These are phyloP conservation scores for Isabelozyma heimii DNA, from an alignment of 805 yeast species.

Conservation along the genomic window DNA sequence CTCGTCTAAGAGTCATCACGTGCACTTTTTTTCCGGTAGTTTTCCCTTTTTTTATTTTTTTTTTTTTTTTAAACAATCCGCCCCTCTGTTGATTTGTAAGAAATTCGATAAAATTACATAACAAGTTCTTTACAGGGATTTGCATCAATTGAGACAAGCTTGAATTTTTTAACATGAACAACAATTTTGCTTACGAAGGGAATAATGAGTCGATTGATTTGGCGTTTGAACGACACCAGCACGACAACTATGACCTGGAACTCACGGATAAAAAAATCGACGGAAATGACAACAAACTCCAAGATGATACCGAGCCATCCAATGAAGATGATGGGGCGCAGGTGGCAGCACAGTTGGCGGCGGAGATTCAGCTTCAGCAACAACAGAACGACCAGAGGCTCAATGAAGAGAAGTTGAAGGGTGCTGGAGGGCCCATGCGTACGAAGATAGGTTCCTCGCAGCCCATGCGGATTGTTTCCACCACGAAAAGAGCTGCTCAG, in stretches of 20 bases:
- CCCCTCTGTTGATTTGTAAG: constrained; percentile 10
- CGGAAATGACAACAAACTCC: not conserved
- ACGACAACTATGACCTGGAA: constrained; percentile 11
- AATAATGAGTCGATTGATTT: constrained; percentile 31
- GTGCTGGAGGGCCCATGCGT: not conserved
- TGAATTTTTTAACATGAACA: constrained; percentile 13
- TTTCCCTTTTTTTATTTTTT: too few species aligned
- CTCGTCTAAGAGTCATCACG: not conserved
- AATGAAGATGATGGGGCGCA: not conserved
- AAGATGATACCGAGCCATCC: not conserved
- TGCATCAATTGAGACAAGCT: not conserved
- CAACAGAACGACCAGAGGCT: constrained; percentile 7
- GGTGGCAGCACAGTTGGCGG: not conserved
- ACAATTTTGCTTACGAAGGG: constrained; percentile 18
- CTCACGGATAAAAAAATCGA: not conserved
- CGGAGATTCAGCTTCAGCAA: constrained; percentile 7
- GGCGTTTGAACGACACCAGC: constrained; percentile 24
- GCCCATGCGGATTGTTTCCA: constrained; percentile 44
- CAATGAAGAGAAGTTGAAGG: not conserved
- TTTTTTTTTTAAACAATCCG: too few species aligned
- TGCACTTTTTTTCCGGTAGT: too few species aligned
- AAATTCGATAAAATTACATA: constrained; percentile 11
- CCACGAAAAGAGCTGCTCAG: constrained; percentile 85
- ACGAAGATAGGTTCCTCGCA: not conserved
- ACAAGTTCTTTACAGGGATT: not conserved